These are phyloP conservation scores for Rhodocollybia butyracea DNA, from an alignment of 768 basidiomycete genomes.

Conservation along the genomic window DNA sequence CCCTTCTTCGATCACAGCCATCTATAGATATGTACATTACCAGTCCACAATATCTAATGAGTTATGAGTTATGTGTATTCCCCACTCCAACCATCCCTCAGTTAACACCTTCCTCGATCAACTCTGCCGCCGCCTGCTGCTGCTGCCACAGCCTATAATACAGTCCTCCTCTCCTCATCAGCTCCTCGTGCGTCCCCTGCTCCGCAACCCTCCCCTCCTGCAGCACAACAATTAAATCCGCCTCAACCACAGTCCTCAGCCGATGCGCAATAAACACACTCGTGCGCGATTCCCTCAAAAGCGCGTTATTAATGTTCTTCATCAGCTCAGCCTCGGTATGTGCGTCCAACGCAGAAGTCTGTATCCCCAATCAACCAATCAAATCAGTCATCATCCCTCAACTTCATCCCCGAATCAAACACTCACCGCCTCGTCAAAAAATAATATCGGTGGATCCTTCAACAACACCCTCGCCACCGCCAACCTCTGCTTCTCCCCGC, in stretches of 20 bases:
- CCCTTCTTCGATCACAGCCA: too few relatives aligned
- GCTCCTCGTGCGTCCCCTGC: constrained; percentile 88
- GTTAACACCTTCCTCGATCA: constrained; percentile 20
- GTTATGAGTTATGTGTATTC: too few relatives aligned
- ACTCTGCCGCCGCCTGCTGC: constrained; percentile 43
- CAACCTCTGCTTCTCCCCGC: constrained; percentile 98
- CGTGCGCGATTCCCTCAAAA: too few relatives aligned
- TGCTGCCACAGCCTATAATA: constrained; percentile 83
- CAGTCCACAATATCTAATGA: too few relatives aligned
- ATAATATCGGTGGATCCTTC: constrained; percentile 93
- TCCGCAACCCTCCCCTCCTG: too few relatives aligned
- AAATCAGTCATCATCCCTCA: neutral
- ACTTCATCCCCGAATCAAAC: constrained; percentile 5
- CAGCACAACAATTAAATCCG: constrained; percentile 95
- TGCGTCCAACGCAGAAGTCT: constrained; percentile 97
- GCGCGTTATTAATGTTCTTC: too few relatives aligned
- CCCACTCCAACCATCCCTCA: neutral
- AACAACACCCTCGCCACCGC: constrained; percentile 84
- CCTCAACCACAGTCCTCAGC: constrained; percentile 86
- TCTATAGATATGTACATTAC: too few relatives aligned
- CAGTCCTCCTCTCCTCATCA: constrained; percentile 66
- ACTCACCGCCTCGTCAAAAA: constrained; percentile 97
- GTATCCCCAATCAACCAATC: neutral
- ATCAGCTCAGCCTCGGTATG: too few relatives aligned
- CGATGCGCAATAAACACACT: constrained; percentile 97